Evolutionary conservation across 768 basidiomycete species (phyloP), one percentile per base, ranked within the genome.

Genomic region (Rhizopogon vinicolor): DNA sequence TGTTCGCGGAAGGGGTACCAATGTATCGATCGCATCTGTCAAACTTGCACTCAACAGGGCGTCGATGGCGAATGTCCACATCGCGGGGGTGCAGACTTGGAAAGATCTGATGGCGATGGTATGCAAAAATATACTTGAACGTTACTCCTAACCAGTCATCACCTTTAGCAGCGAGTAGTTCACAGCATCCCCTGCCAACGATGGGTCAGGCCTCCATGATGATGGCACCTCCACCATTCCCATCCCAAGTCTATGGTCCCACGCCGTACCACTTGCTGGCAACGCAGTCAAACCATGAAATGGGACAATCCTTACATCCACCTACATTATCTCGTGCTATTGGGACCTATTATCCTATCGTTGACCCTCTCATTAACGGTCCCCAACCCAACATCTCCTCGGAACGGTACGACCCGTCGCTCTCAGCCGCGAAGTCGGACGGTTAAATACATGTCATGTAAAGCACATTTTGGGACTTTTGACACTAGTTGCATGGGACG

Each of bases 1-100:
- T 83, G 82, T 63, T 63, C 65, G 55, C 76, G 78, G 40, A 82
- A 82, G 66, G 74, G 77, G 22, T 76, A 75, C 55, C 75, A 81
- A 52, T 83, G 82, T 57, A 57, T 81, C 52, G 79, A 83, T 56
- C 75, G 77, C 43, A 72, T 75, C 42, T 81, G 80, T 62, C 63
- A 71, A 52, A 53, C 67, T 33, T 83, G 81, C 62, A 63, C 65
- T 16, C 72, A 73, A 42, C 78, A 75, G 56, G 81, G 80, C 6
- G 62, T 69, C 51, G 72, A 71, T 46, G 68, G 72, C 22, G 77
- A 80, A 57, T 82, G 81, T 54, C 72, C 68, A 16, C 80, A 83
- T 62, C 74, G 66, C 53, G 25, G 51, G 46, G 60, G 41, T 18
- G 54, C 49, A 43, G 68, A 68, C 45, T 44, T 45, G 22, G 67